Base-by-base conservation (phyloP, 2,329 filamentous ascomycete species). In the Lasiodiplodia sp. region DNA sequence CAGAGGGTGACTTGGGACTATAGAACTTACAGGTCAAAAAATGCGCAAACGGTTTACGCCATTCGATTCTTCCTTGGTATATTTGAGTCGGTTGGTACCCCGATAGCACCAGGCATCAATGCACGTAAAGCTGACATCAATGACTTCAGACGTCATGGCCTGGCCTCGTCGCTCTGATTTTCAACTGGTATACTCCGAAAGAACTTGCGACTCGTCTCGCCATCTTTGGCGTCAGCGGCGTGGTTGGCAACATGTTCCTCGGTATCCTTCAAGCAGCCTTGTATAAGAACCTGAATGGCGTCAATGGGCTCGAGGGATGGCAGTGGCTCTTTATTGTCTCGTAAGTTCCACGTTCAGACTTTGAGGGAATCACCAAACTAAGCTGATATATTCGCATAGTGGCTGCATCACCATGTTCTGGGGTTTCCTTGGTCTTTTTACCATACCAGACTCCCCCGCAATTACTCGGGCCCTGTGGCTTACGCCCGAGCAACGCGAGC, bases 101-200 rank as follows among this genome's bases (percentile, higher is more conserved):
- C 14, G 1, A 6, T 11, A 21, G 4, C 7, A 31, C 23, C 16
- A 52, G 4, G 18, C 2, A 52, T 8, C 5, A 2, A 18, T 5
- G 2, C 16, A 12, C 6, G 5, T 4, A 12, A n/a, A 2, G 10
- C 34, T 52, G 16, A 62, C 21, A 0, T 12, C 18, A 4, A 5
- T 1, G 21, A 34, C 14, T 52, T 2, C 7, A 64, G 60, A 64
- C 60, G 7, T 64, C 76, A 18, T 80, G 78, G 65, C 70, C 74
- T 2, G 79, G 79, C 1, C 79, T 75, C 3, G 79, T 80, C 44
- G 80, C 79, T 63, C 77, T 83, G 18, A 72, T 83, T 0, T 77
- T 79, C 2, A 80, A 78, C 12, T 84, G 81, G 82, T 84, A 83
- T 66, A 82, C 79, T 0, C 78, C 80, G 63, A 74, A 72, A 56